phyloP scores from a whole-genome alignment of 1,284 basidiomycete species.

The Microbotryomycetes sp. region DNA sequence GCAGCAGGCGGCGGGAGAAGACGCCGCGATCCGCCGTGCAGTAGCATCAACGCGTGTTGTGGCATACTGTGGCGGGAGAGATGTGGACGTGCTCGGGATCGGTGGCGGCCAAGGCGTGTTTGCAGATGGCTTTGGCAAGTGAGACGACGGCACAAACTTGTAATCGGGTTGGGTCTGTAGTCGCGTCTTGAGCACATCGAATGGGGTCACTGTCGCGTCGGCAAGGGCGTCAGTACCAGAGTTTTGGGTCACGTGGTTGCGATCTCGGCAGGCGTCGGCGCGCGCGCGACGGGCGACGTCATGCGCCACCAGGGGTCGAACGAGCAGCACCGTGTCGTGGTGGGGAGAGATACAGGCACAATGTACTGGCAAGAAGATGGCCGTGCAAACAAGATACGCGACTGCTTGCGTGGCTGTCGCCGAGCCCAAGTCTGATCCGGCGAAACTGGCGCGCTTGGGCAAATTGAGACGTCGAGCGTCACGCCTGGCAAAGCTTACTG shows the following conservation, averaged over 20 bases:
- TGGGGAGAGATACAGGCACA: not conserved
- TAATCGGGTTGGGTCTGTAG: constrained; percentile 34
- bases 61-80: constrained; percentile 15
- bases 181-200: constrained; percentile 87
- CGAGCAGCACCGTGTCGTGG: constrained; percentile 11
- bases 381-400: not conserved
- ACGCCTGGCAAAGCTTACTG: constrained; percentile 17
- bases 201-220: constrained; percentile 71
- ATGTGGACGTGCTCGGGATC: constrained; percentile 18
- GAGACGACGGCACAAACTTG: constrained; percentile 26
- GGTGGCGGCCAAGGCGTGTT: constrained; percentile 22
- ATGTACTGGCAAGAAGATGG: not conserved
- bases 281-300: not conserved
- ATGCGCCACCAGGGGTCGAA: not conserved
- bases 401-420: not conserved
- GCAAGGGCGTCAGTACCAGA: not conserved
- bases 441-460: too few species aligned
- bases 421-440: too few species aligned
- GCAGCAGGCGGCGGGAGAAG: constrained; percentile 36
- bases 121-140: constrained; percentile 21
- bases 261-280: too few species aligned
- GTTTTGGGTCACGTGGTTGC: too few species aligned
- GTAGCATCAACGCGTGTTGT: too few species aligned
- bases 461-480: too few species aligned
- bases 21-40: too few species aligned